Conservation (phyloP, 2,329 filamentous ascomycete genomes). For the Myriosclerotinia scirpicola region DNA sequence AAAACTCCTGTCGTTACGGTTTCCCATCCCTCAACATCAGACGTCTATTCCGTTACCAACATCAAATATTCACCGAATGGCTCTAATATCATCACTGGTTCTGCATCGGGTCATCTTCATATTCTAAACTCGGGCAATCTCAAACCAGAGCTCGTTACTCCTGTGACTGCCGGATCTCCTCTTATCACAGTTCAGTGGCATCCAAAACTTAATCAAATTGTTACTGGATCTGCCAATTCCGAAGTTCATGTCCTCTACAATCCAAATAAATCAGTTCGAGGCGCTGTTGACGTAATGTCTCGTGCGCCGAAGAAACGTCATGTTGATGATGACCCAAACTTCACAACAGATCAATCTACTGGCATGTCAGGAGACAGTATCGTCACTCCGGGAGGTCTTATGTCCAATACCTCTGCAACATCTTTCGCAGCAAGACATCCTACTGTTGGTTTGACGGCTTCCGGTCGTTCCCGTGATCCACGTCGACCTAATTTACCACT, state of each 20-base stretch:
- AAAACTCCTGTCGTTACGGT: constrained; percentile 82
- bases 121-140: constrained; percentile 93
- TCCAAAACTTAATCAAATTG: constrained; percentile 89
- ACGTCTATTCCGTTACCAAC: constrained; percentile 79
- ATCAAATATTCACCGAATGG: constrained; percentile 87
- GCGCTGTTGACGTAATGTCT: constrained; percentile 86
- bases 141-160: constrained; percentile 78
- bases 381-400: constrained; percentile 64
- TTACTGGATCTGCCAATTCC: constrained; percentile 89
- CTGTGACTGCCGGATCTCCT: constrained; percentile 80
- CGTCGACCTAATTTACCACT: constrained; percentile 80
- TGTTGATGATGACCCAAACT: constrained; percentile 85
- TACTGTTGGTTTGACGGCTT: constrained; percentile 72
- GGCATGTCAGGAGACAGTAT: constrained; percentile 84
- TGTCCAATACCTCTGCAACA: constrained; percentile 49
- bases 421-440: constrained; percentile 61
- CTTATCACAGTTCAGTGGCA: constrained; percentile 90
- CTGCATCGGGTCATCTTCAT: constrained; percentile 79
- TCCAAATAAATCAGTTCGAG: constrained; percentile 75
- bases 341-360: constrained; percentile 79
- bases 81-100: constrained; percentile 85
- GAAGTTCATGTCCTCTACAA: constrained; percentile 90
- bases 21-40: constrained; percentile 77
- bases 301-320: constrained; percentile 93
- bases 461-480: constrained; percentile 76